Evolutionary conservation across 768 basidiomycete genomes (phyloP).

Genomic region (Auricularia sp.): DNA sequence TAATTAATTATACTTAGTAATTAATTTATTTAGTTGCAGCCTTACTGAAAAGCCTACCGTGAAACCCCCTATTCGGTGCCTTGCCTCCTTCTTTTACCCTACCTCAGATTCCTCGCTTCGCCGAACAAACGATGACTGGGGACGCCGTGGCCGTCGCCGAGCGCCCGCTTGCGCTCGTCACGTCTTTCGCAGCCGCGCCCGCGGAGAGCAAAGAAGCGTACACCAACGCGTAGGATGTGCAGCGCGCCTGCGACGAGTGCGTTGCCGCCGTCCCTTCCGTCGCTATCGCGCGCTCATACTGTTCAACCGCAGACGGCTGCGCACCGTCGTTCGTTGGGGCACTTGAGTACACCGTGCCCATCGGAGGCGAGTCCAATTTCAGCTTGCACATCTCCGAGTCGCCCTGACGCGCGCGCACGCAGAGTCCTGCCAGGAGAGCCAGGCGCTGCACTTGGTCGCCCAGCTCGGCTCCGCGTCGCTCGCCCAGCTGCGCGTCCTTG

Average conservation of each 20-base stretch:
- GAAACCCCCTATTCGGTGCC: no score
- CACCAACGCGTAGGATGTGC: not conserved
- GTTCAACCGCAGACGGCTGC: not conserved
- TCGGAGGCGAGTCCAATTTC: not conserved
- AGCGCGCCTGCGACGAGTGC: not conserved
- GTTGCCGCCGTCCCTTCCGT: not conserved
- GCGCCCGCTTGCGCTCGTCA: not conserved
- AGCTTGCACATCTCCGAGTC: not conserved
- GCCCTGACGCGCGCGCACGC: no score
- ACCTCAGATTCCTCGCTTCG: no score
- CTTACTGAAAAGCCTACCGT: no score
- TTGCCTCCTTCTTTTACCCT: no score
- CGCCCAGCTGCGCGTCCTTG: not conserved
- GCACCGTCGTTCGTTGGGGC: not conserved
- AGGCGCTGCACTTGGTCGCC: slow-evolving; percentile 4
- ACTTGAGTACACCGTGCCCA: not conserved
- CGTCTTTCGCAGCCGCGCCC: not conserved
- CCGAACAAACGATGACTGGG: not conserved
- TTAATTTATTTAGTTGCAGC: no score
- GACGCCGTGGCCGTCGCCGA: not conserved
- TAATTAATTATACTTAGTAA: no score
- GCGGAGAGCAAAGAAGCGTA: not conserved
- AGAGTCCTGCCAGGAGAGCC: slow-evolving; percentile 6
- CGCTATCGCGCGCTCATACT: not conserved
- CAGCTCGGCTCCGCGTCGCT: not conserved